These are phyloP conservation scores for Gracilariopsis chorda DNA, from an alignment of 23 red algal genomes.

Conservation along the genomic window DNA sequence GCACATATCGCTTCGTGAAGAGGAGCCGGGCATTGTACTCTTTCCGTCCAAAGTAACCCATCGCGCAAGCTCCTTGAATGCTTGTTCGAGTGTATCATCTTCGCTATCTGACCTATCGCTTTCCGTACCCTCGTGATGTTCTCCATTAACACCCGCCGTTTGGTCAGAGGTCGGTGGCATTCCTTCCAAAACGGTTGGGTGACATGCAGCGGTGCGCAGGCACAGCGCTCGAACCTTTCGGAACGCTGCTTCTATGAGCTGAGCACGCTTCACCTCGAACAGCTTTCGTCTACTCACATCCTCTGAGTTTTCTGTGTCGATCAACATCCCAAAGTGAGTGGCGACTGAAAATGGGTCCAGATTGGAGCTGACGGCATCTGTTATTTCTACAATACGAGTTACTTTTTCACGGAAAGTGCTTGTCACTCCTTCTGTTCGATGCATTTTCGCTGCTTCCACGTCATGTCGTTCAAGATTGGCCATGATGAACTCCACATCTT, in stretches of 20 bases:
- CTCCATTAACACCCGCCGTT: neutral
- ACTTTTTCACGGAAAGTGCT: neutral
- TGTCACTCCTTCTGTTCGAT: neutral
- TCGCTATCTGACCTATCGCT: neutral
- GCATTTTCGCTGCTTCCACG: neutral
- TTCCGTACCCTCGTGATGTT: neutral
- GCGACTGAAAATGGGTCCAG: constrained; percentile 39
- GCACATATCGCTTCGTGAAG: neutral
- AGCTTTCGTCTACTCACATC: constrained; percentile 35
- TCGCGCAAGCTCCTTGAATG: constrained; percentile 36
- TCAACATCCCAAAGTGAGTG: constrained; percentile 63
- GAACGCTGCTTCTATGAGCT: constrained; percentile 53
- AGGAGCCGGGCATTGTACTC: constrained; percentile 10
- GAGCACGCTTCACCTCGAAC: constrained; percentile 39
- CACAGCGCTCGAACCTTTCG: constrained; percentile 55
- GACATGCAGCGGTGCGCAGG: neutral
- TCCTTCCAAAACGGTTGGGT: neutral
- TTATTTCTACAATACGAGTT: neutral
- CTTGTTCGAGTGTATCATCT: constrained; percentile 20
- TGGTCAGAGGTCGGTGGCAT: neutral
- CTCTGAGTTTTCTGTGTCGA: constrained; percentile 33
- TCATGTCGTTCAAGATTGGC: constrained; percentile 50
- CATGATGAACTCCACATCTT: constrained; percentile 50
- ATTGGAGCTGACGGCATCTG: constrained; percentile 20
- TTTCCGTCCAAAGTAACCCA: constrained; percentile 65